Base-by-base conservation (phyloP, 768 basidiomycete species). In the Mycena alexandri region DNA sequence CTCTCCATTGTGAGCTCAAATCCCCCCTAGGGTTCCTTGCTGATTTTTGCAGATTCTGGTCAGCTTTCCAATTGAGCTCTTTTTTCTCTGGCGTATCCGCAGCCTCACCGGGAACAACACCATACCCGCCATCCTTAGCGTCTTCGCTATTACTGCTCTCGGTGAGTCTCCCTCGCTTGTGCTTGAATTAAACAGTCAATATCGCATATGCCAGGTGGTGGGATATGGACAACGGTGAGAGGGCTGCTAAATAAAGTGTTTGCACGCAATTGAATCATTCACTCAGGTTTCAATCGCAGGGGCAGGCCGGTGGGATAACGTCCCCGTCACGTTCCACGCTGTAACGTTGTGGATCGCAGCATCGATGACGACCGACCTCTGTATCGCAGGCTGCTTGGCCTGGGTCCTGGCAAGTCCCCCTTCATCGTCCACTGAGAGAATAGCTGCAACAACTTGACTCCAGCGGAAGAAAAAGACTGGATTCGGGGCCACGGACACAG, bases 291-390 rank as follows among this genome's bases (percentile, higher is more conserved):
- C 38, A 38, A 38, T 38, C 10, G 38, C 38, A 10, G 38, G 38
- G 11, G 38, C 38, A 38, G 11, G 14, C 4, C 4, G 5, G 5
- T 38, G 38, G 38, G 38, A 11, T 38, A 38, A 38, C 38, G 38
- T 38, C 10, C 38, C 17, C 0, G 70, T 73, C n/a, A 74, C 73
- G 24, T 73, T 84, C 36, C 66, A 76, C 2, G 71, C 76, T 25
- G 61, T 85, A 34, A 77, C 78, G 34, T 65, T 76, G 1, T 85
- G 83, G 84, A 78, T 85, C 54, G 61, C 83, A 8, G 73, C 83
- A 16, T 82, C 83, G 9, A 79, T 77, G 19, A 65, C 80, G 9
- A 79, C 81, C 2, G 83, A 85, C 71, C 71, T 83, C 1, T 63
- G 79, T 48, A 84, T 84, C 41, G 83, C 83, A 0, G 64, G 69